These are phyloP conservation scores for Bigelowiella natans DNA, from an alignment of 78 protist species.

Conservation along the genomic window DNA sequence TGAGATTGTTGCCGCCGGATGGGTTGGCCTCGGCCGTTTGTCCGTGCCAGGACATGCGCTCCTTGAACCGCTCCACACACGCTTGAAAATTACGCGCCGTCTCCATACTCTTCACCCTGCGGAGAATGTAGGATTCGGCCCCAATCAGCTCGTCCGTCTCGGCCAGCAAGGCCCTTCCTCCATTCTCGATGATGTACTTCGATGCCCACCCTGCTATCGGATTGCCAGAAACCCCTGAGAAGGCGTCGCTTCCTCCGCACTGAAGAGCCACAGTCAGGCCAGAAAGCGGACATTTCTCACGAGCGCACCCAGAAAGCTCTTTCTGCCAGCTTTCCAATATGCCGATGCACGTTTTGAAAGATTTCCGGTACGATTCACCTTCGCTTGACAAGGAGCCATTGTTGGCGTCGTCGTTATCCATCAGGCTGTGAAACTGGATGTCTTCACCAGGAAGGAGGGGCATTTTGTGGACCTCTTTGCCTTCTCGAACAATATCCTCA, in stretches of 20 bases:
- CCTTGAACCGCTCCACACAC: background rate
- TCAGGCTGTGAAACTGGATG: too few relatives aligned
- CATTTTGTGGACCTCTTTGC: too few relatives aligned
- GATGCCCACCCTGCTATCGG: background rate
- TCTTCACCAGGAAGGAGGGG: too few relatives aligned
- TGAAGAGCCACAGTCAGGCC: background rate
- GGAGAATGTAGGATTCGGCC: conserved; percentile 31
- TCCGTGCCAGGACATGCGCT: background rate
- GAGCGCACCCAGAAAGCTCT: too few relatives aligned
- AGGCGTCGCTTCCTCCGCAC: background rate
- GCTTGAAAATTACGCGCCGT: background rate
- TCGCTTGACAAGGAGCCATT: too few relatives aligned
- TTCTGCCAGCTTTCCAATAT: too few relatives aligned
- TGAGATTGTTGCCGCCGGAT: background rate
- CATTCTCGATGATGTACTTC: background rate
- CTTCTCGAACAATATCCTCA: too few relatives aligned
- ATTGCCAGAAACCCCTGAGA: background rate
- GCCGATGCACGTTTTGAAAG: too few relatives aligned
- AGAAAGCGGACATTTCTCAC: background rate
- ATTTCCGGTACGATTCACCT: too few relatives aligned
- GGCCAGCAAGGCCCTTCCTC: conserved; percentile 19
- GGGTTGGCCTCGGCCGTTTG: background rate
- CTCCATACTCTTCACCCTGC: too few relatives aligned
- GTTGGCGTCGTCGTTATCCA: too few relatives aligned
- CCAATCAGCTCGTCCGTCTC: conserved; percentile 42